Evolutionary conservation across 2,329 filamentous ascomycete genomes (phyloP), one percentile per base, ranked within the genome.

Genomic region (Penicillium hordei): DNA sequence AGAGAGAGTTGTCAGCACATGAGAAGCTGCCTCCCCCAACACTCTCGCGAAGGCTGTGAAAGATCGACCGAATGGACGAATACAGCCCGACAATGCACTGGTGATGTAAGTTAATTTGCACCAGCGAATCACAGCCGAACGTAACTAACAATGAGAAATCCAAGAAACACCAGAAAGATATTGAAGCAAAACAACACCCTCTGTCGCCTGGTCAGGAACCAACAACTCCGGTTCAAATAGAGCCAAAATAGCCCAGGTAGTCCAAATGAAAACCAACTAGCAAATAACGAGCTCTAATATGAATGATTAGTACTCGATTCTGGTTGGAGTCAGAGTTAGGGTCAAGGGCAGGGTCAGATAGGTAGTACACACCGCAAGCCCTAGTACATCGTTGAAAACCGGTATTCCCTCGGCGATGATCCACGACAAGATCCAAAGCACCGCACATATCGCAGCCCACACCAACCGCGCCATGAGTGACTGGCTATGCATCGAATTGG

Each of bases 391-490:
- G 63, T 84, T 84, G 75, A 90, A 90, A 48, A 85, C 82, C 1
- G 88, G 88, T 3, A 90, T 85, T 0, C 82, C 83, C 70, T 87
- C 84, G 8, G 86, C 85, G 55, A 90, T 84, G 50, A 89, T 68
- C 78, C 84, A 88, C 1, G 85, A 83, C 7, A 86, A 58, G 7
- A 83, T 64, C 83, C 86, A 89, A 19, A 84, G 70, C 13, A 66
- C 70, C 0, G 78, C 66, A 10, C 82, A 80, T 34, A 90, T 81
- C 5, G 58, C 76, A 9, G 82, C 63, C 88, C 88, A 90, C 5
- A 77, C 76, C 1, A 77, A 68, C 61, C 79, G 81, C 5, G 82
- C 81, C 0, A 76, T 51, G 45, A 75, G 72, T 25, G 78, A 83
- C 45, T 75, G 75, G 57, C 77, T 75, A 51, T 76, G 73, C 68